These are phyloP conservation scores for Henckelia pumila DNA, from an alignment of 257 asterid species.

Conservation along the genomic window DNA sequence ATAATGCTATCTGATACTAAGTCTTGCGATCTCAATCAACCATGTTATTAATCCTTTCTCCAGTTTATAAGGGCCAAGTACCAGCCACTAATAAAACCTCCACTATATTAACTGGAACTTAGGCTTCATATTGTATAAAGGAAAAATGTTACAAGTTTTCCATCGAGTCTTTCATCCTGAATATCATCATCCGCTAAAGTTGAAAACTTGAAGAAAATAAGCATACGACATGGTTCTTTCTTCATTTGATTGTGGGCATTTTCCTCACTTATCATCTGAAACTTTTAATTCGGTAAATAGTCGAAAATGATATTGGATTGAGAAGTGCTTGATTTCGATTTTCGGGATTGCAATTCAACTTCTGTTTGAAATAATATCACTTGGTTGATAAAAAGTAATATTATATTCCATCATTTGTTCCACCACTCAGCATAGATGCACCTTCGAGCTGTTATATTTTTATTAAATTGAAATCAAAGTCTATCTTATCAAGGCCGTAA, in stretches of 20 bases:
- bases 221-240: constrained; percentile 5
- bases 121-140: too few relatives aligned
- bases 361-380: background rate
- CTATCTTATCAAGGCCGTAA: constrained; percentile 49
- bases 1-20: too few relatives aligned
- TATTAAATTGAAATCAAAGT: too few relatives aligned
- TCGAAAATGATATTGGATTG: background rate
- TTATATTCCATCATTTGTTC: constrained; percentile 10
- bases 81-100: background rate
- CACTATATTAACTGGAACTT: background rate
- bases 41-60: too few relatives aligned
- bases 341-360: background rate
- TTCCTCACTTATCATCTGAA: background rate
- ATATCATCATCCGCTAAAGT: too few relatives aligned
- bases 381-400: constrained; percentile 22
- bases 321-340: background rate
- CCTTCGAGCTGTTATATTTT: constrained; percentile 24
- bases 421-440: background rate
- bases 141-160: background rate
- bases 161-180: too few relatives aligned
- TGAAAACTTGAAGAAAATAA: background rate
- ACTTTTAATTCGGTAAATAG: background rate
- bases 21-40: too few relatives aligned
- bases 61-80: too few relatives aligned
- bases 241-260: background rate